Percentiles rank a stretch among this genome's conserved stretches.
These are phyloP conservation scores for Phytophthora cactorum DNA, from an alignment of 352 stramenopile genomes.

Conservation along the genomic window DNA sequence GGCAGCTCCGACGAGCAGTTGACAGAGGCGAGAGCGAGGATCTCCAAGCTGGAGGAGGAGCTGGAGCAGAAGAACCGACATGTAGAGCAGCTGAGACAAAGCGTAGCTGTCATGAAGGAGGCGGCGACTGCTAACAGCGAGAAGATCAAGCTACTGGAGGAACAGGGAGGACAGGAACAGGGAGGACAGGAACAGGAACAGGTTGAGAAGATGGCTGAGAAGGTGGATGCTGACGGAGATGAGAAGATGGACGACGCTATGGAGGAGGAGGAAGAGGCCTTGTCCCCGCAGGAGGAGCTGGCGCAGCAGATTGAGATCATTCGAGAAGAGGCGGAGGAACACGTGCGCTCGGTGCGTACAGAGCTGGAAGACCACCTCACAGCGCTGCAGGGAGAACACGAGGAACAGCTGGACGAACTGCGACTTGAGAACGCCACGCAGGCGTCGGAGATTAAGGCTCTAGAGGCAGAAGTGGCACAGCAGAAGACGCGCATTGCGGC, in stretches of 20 bases:
- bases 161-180: constrained; percentile 32
- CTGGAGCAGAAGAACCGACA: constrained; percentile 74
- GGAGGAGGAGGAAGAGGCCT: constrained; percentile 21
- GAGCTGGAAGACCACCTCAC: constrained; percentile 76
- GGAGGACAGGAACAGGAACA: constrained; percentile 29
- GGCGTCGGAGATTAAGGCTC: constrained; percentile 57
- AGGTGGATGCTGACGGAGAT: constrained; percentile 28
- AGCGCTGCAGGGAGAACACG: constrained; percentile 55
- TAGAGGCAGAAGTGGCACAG: constrained; percentile 74
- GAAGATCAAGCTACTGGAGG: constrained; percentile 39
- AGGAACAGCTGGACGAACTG: constrained; percentile 63
- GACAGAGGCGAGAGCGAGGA: constrained; percentile 50
- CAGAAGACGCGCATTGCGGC: constrained; percentile 69
- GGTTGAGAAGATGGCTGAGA: constrained; percentile 19
- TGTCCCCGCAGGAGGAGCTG: constrained; percentile 42
- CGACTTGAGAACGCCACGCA: constrained; percentile 67
- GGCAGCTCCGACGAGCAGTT: constrained; percentile 53
- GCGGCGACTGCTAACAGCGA: constrained; percentile 29
- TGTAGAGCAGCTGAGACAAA: constrained; percentile 76
- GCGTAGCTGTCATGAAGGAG: constrained; percentile 57
- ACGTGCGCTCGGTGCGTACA: constrained; percentile 57
- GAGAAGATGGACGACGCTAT: constrained; percentile 39
- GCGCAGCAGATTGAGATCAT: constrained; percentile 62
- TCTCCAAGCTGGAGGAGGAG: constrained; percentile 70
- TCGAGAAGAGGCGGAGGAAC: constrained; percentile 62